phyloP scores from a whole-genome alignment of 2,329 filamentous ascomycete genomes.

The Colletotrichum sp. region DNA sequence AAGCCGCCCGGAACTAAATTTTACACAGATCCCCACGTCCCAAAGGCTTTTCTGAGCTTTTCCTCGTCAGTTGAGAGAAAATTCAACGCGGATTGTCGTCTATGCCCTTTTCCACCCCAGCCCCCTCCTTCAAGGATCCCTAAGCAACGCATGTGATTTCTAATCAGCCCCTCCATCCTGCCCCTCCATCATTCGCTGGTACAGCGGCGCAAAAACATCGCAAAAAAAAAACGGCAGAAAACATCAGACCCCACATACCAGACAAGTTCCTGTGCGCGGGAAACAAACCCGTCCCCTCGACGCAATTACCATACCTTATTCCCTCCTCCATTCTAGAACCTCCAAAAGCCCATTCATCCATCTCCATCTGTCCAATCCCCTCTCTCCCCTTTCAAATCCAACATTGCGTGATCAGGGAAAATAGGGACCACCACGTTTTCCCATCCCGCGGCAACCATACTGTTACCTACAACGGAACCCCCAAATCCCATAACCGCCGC shows the following conservation, averaged over 20 bases:
- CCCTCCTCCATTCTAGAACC: neutral
- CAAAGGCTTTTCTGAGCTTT: neutral
- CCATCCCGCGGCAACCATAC: neutral
- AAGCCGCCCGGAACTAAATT: neutral
- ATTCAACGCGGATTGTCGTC: neutral
- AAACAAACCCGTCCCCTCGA: neutral
- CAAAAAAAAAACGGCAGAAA: neutral
- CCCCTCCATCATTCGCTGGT: constrained; percentile 8
- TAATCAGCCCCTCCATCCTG: constrained; percentile 17
- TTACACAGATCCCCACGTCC: neutral
- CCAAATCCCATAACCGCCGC: neutral
- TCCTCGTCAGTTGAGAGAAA: neutral
- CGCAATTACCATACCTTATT: constrained; percentile 7
- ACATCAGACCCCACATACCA: neutral
- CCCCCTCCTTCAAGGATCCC: neutral
- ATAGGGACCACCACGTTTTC: neutral
- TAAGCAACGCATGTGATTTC: constrained; percentile 20
- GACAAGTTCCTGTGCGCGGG: neutral
- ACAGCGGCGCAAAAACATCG: neutral
- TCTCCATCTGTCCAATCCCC: neutral
- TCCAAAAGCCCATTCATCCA: neutral
- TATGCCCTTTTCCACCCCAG: neutral
- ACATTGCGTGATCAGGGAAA: constrained; percentile 1
- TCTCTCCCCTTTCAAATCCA: neutral
- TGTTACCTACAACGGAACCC: neutral